These are phyloP conservation scores for Guadua angustifolia DNA, from an alignment of 176 grass and related monocot species.

Conservation along the genomic window DNA sequence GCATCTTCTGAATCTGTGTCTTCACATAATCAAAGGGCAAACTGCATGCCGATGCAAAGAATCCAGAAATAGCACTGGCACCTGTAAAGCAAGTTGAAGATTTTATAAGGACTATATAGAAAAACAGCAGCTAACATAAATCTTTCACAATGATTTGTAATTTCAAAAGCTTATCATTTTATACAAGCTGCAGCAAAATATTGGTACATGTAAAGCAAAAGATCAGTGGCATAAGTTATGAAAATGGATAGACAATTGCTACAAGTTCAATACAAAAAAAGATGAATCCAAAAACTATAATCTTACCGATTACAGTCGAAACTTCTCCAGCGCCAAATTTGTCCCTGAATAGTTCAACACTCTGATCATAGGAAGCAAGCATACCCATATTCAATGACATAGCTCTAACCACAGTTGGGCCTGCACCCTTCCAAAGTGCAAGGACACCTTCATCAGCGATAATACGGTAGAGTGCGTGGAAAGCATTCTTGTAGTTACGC, in stretches of 20 bases:
- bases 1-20: constrained; percentile 99
- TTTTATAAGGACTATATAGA: constrained; percentile 7
- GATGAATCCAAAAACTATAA: not conserved
- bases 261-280: not conserved
- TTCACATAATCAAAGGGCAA: constrained; percentile 99
- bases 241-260: not conserved
- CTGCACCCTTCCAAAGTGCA: constrained; percentile 95
- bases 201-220: not conserved
- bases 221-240: not conserved
- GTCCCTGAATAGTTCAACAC: constrained; percentile 92
- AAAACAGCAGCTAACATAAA: not conserved
- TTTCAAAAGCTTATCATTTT: not conserved
- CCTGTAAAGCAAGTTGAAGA: constrained; percentile 54
- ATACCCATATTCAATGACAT: constrained; percentile 99
- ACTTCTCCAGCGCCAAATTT: constrained; percentile 82
- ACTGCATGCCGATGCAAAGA: constrained; percentile 95
- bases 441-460: constrained; percentile 80
- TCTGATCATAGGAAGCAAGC: constrained; percentile 99
- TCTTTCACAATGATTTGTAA: not conserved
- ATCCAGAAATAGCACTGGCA: constrained; percentile 96
- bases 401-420: constrained; percentile 90
- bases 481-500: constrained; percentile 95
- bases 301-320: constrained; percentile 83
- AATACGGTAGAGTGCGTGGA: constrained; percentile 89
- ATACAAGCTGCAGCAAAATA: not conserved